Evolutionary conservation across 768 basidiomycete species (phyloP), one percentile per base, ranked within the genome.

Genomic region (Hemileccinum impolitum): DNA sequence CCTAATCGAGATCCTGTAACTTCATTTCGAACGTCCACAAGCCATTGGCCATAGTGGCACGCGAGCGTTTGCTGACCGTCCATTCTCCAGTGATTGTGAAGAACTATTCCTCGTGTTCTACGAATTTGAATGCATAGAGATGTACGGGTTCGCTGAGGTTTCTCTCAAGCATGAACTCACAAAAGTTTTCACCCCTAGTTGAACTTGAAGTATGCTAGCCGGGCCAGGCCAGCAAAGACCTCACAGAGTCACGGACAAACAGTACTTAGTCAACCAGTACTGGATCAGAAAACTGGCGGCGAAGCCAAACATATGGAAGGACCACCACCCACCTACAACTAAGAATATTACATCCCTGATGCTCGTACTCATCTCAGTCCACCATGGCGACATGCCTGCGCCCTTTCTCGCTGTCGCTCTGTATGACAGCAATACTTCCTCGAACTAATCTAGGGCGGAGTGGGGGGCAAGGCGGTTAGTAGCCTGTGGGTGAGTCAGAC

Each of bases 1-100:
- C 59, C 45, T 45, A 41, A 58, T 51, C 15, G 23, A 40, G 51
- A 36, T 39, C 32, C 44, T 25, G 32, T n/a, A 30, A 18, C 31
- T 28, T 54, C 30, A 19, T 37, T 30, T 14, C 25, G 19, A 32
- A 32, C 32, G n/a, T 11, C 23, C 6, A 23, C 23, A 23, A 34
- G 39, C 32, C 48, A 40, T 8, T 17, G 17, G n/a, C n/a, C n/a
- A n/a, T n/a, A n/a, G n/a, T n/a, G n/a, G 37, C 52, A 41, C 23
- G 19, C 31, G 17, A 23, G 5, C n/a, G 19, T 3, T 28, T 14
- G 19, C 23, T 17, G 14, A 30, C 30, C 4, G 6, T 31, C 17
- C 39, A 39, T 14, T n/a, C 26, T 21, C 36, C 14, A 28, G 12
- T 23, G 31, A 19, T 23, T 14, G 18, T 17, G 11, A 23, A 13